Evolutionary conservation across 495 filamentous ascomycete genomes (phyloP).

Genomic region (Cenococcum geophilum): DNA sequence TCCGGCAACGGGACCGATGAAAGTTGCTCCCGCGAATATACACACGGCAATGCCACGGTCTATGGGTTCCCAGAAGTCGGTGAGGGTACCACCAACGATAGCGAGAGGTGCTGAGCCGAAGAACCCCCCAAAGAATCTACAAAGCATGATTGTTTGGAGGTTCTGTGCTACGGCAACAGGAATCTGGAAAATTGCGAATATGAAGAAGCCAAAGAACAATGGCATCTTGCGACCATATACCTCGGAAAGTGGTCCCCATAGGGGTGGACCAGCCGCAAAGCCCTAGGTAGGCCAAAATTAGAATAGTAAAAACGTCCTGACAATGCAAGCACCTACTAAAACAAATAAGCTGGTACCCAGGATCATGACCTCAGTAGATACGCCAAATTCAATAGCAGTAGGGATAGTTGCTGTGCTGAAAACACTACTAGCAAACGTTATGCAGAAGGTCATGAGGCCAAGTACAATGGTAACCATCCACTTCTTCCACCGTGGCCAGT

Average conservation of each 20-base stretch:
- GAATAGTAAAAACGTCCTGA: neutral
- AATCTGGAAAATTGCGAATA: slow-evolving; percentile 58
- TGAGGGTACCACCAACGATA: slow-evolving; percentile 54
- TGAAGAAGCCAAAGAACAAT: slow-evolving; percentile 49
- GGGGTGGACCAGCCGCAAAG: slow-evolving; percentile 45
- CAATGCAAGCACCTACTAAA: slow-evolving; percentile 32
- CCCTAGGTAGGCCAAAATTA: neutral
- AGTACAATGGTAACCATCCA: slow-evolving; percentile 35
- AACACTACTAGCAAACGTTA: slow-evolving; percentile 55
- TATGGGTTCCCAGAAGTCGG: slow-evolving; percentile 57
- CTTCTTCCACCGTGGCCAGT: slow-evolving; percentile 25
- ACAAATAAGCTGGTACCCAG: slow-evolving; percentile 53
- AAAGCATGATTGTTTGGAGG: slow-evolving; percentile 52
- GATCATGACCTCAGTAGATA: slow-evolving; percentile 46
- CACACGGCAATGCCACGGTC: slow-evolving; percentile 56
- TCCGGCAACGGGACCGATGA: slow-evolving; percentile 33
- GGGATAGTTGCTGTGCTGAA: slow-evolving; percentile 48
- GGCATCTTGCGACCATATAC: slow-evolving; percentile 52
- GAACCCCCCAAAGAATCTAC: slow-evolving; percentile 55
- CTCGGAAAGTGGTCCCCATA: slow-evolving; percentile 55
- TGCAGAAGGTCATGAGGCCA: slow-evolving; percentile 51
- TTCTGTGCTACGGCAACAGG: slow-evolving; percentile 57
- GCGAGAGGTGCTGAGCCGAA: slow-evolving; percentile 61
- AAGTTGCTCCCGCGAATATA: slow-evolving; percentile 40
- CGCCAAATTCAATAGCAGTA: slow-evolving; percentile 45